A percentile compares a stretch with the other conserved stretches of the same genome.
These are phyloP conservation scores for Choiromyces venosus DNA, from an alignment of 495 filamentous ascomycete genomes.

Conservation along the genomic window DNA sequence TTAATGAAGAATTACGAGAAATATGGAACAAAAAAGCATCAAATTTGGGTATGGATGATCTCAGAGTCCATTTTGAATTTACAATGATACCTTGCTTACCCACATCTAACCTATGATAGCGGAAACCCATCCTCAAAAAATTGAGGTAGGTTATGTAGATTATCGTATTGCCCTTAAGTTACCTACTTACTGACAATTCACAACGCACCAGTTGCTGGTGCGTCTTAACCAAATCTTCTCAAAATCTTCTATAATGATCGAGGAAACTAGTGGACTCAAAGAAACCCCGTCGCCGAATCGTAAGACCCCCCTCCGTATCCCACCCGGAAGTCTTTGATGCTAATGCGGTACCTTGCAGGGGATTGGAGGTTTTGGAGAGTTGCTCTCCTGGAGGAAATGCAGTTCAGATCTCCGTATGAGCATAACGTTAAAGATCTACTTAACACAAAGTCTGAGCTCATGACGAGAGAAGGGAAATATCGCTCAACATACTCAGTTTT, in stretches of 20 bases:
- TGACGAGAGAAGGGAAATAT: background rate
- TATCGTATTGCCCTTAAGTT: background rate
- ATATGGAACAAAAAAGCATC: background rate
- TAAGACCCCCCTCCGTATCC: background rate
- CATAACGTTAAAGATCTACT: constrained; percentile 2
- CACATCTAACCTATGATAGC: background rate
- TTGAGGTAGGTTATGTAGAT: background rate
- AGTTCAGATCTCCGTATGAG: constrained; percentile 21
- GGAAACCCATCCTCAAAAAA: background rate
- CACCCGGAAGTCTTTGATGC: background rate
- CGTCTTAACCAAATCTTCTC: background rate
- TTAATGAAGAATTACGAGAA: background rate
- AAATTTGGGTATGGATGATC: background rate
- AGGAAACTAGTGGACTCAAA: background rate
- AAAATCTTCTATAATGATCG: background rate
- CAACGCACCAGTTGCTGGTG: background rate
- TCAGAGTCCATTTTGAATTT: background rate
- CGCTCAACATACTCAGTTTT: background rate
- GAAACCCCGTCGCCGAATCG: background rate
- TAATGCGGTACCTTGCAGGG: background rate
- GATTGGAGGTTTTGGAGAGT: constrained; percentile 17
- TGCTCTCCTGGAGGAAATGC: constrained; percentile 16
- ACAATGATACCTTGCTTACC: background rate
- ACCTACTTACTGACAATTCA: background rate
- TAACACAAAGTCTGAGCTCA: background rate